Percentiles rank a stretch among this genome's conserved stretches.
Evolutionary conservation across 192 early-diverging fungal genomes (phyloP).

Genomic region (Polychytrium aggregatum): DNA sequence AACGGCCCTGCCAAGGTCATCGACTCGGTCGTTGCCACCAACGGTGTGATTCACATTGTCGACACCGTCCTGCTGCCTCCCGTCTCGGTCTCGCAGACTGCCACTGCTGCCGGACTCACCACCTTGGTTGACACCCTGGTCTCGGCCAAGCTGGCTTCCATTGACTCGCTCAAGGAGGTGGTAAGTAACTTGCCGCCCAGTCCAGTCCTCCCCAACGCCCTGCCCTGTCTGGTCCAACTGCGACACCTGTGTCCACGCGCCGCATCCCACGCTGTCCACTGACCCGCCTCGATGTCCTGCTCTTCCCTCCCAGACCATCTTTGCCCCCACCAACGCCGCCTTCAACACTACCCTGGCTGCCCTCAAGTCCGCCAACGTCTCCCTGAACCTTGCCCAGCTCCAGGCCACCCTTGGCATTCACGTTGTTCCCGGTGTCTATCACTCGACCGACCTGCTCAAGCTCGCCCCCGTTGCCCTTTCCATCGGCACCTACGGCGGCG

Average conservation of each 20-base stretch:
- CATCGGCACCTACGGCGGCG: slow-evolving; percentile 1
- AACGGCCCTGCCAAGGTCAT: slow-evolving; percentile 17
- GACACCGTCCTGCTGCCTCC: slow-evolving; percentile 31
- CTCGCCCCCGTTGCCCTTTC: slow-evolving; percentile 5
- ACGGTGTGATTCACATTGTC: slow-evolving; percentile 35
- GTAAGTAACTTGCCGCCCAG: too few species aligned
- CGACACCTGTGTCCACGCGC: too few species aligned
- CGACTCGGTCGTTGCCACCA: slow-evolving; percentile 16
- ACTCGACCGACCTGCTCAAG: slow-evolving; percentile 20
- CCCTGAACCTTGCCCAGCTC: slow-evolving; percentile 13
- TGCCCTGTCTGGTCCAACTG: too few species aligned
- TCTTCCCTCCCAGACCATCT: too few species aligned
- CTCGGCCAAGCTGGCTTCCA: too few species aligned
- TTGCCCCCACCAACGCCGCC: slow-evolving; percentile 33
- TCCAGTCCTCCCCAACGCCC: too few species aligned
- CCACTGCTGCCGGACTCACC: slow-evolving; percentile 5
- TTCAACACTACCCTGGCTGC: too few species aligned
- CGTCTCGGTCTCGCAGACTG: too few species aligned
- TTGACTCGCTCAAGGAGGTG: too few species aligned
- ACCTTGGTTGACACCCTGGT: background rate
- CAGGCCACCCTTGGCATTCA: slow-evolving; percentile 19
- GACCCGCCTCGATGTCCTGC: too few species aligned
- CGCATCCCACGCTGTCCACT: too few species aligned
- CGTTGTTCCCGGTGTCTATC: slow-evolving; percentile 20
- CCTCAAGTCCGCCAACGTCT: slow-evolving; percentile 9